phyloP scores from a whole-genome alignment of 495 filamentous ascomycete genomes.

The Daldinia concentrica region DNA sequence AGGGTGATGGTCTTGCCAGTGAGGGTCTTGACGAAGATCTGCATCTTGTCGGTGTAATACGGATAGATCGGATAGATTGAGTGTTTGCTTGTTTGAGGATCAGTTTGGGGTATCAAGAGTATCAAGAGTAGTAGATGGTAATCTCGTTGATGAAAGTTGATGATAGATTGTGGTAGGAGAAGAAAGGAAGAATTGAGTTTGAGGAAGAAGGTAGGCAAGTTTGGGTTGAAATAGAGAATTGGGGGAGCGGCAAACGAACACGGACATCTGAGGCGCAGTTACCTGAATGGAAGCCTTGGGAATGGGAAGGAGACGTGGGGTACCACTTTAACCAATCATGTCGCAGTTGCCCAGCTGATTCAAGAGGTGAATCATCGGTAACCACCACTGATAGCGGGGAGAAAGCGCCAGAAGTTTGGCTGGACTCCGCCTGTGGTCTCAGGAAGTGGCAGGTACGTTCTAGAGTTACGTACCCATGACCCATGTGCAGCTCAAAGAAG shows the following conservation, averaged over 20 bases:
- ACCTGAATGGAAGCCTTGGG: slow-evolving; percentile 45
- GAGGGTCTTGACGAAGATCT: slow-evolving; percentile 85
- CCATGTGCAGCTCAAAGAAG: too few relatives aligned
- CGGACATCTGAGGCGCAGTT: slow-evolving; percentile 41
- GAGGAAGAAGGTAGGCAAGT: slow-evolving; percentile 23
- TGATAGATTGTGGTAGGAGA: slow-evolving; percentile 6
- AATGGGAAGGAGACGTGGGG: slow-evolving; percentile 40
- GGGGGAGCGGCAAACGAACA: slow-evolving; percentile 34
- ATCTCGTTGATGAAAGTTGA: slow-evolving; percentile 44
- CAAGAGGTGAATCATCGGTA: slow-evolving; percentile 44
- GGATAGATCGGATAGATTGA: slow-evolving; percentile 15
- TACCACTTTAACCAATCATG: slow-evolving; percentile 31
- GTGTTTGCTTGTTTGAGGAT: background rate
- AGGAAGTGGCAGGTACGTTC: slow-evolving; percentile 21
- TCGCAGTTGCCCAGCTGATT: slow-evolving; percentile 8
- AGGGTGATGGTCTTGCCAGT: slow-evolving; percentile 99
- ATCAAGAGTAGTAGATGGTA: slow-evolving; percentile 17
- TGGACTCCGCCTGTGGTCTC: slow-evolving; percentile 13
- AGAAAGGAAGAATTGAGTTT: slow-evolving; percentile 8
- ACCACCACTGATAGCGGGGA: slow-evolving; percentile 31
- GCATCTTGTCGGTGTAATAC: slow-evolving; percentile 66
- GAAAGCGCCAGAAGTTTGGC: slow-evolving; percentile 38
- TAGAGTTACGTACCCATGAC: too few relatives aligned
- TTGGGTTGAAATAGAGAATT: slow-evolving; percentile 31
- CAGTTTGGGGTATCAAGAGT: background rate